Evolutionary conservation across 176 grass and related monocot genomes (phyloP).

Genomic region (Lolium multiflorum): DNA sequence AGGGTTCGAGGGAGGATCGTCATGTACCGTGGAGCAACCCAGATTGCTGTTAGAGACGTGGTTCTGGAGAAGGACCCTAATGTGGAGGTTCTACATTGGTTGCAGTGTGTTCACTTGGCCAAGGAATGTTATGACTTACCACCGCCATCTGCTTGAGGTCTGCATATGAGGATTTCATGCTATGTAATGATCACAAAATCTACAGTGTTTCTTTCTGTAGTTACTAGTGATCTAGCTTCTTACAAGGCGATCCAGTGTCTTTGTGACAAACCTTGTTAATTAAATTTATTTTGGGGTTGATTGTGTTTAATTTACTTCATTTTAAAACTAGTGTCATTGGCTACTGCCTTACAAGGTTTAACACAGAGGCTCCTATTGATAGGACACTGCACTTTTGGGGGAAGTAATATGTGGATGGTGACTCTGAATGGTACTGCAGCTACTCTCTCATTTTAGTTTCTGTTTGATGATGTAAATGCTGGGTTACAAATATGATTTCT

Average conservation of each 20-base stretch:
- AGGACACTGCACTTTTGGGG: background rate
- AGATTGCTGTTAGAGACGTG: conserved; percentile 73
- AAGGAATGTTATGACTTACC: conserved; percentile 60
- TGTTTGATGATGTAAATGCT: conserved; percentile 14
- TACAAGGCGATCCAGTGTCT: conserved; percentile 5
- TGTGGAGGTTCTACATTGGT: conserved; percentile 67
- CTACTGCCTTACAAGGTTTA: conserved; percentile 2
- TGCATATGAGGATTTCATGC: conserved; percentile 18
- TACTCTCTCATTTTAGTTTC: conserved; percentile 25
- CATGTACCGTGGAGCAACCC: conserved; percentile 59
- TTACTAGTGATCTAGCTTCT: no score
- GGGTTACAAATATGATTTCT: conserved; percentile 19
- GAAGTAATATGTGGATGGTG: conserved; percentile 12
- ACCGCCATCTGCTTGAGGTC: conserved; percentile 22
- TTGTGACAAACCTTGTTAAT: background rate
- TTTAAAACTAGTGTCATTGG: background rate
- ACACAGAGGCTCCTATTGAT: conserved; percentile 2
- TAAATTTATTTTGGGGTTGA: background rate
- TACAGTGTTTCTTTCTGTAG: no score
- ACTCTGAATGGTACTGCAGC: conserved; percentile 19
- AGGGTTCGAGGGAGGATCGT: conserved; percentile 73
- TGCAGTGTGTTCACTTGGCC: conserved; percentile 75
- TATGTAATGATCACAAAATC: conserved; percentile 16
- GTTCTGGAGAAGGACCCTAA: conserved; percentile 83
- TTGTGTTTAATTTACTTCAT: background rate